Conservation (phyloP, 2,329 filamentous ascomycete genomes). For the Thelonectria rubi region DNA sequence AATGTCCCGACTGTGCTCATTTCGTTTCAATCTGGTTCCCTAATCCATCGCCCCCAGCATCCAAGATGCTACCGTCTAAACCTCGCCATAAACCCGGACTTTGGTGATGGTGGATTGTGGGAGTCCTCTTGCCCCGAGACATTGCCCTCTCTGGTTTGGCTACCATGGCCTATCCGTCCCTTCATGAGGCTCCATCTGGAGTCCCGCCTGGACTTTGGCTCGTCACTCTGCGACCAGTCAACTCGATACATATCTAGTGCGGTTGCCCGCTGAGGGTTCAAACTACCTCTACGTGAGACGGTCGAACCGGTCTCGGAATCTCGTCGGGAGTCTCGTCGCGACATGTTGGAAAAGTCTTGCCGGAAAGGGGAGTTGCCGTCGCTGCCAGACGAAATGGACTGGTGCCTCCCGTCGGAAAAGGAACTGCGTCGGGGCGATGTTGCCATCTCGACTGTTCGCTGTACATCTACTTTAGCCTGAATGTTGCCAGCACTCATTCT, state of each 20-base stretch:
- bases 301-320: slow-evolving; percentile 30
- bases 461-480: slow-evolving; percentile 31
- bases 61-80: slow-evolving; percentile 52
- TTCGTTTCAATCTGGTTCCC: slow-evolving; percentile 2
- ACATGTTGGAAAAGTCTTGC: slow-evolving; percentile 26
- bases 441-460: background rate
- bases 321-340: slow-evolving; percentile 20
- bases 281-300: slow-evolving; percentile 33
- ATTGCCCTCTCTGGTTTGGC: slow-evolving; percentile 35
- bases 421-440: slow-evolving; percentile 9
- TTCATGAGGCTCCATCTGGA: slow-evolving; percentile 58
- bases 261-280: slow-evolving; percentile 32
- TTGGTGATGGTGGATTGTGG: slow-evolving; percentile 42
- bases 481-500: slow-evolving; percentile 53
- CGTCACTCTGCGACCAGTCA: slow-evolving; percentile 69
- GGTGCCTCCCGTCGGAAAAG: background rate
- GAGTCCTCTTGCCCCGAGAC: slow-evolving; percentile 33
- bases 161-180: slow-evolving; percentile 51
- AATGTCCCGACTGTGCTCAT: background rate
- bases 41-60: background rate
- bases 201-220: slow-evolving; percentile 53
- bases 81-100: slow-evolving; percentile 53
- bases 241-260: slow-evolving; percentile 52
- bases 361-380: slow-evolving; percentile 30
- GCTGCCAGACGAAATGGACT: slow-evolving; percentile 4